Conservation (phyloP, 129 eudicot species). For the Pittosporum tobira region DNA sequence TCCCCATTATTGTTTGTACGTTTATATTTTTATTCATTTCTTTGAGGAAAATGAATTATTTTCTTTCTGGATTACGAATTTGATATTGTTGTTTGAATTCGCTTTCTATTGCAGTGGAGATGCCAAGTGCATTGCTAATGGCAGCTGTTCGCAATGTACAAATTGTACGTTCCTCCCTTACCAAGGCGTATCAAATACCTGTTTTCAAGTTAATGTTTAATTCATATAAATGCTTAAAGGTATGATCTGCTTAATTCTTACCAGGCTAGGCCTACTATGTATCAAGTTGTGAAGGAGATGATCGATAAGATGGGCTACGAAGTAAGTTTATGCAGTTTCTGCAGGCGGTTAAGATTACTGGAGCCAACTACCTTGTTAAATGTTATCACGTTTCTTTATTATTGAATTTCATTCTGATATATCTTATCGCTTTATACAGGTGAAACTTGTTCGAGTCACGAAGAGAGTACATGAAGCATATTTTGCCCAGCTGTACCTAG, state of each 20-base stretch:
- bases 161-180: conserved; percentile 40
- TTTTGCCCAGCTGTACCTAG: conserved; percentile 65
- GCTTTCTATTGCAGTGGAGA: conserved; percentile 59
- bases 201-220: not conserved
- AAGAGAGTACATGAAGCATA: conserved; percentile 87
- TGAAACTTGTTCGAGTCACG: conserved; percentile 88
- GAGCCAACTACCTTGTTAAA: not conserved
- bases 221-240: not conserved
- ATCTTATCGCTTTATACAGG: conserved; percentile 33
- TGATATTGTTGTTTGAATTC: conserved; percentile 5
- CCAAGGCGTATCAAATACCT: conserved; percentile 5
- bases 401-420: not conserved
- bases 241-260: conserved; percentile 13
- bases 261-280: conserved; percentile 91
- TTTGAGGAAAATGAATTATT: not conserved
- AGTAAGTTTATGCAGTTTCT: conserved; percentile 30
- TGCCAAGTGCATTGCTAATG: conserved; percentile 79
- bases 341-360: not conserved
- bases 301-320: conserved; percentile 90
- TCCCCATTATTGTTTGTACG: conserved; percentile 86
- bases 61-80: not conserved
- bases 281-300: conserved; percentile 79
- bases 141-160: conserved; percentile 85
- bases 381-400: not conserved
- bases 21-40: conserved; percentile 5